Evolutionary conservation across 2,329 filamentous ascomycete species (phyloP), one percentile per base, ranked within the genome.

Genomic region (Fusarium chuoi): DNA sequence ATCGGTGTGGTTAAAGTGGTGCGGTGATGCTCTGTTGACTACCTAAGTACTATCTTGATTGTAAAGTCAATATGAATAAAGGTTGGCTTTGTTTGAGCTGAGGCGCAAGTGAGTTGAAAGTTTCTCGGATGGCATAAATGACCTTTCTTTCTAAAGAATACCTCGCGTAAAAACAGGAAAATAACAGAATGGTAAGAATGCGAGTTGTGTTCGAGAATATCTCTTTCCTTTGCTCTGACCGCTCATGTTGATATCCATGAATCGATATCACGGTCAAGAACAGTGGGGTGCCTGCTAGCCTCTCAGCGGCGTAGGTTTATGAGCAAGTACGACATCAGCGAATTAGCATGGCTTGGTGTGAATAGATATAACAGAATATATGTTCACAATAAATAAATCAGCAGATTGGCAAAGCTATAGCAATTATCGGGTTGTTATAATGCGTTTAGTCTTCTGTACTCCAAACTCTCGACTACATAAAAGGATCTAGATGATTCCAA

Each of bases 1-100:
- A 77, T 75, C 67, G 65, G 75, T 75, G 72, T 71, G 46, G 68
- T 65, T 68, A 62, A 71, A 63, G 67, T 74, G 64, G 57, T 68
- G 59, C 68, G 63, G 55, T 51, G 58, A 74, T 58, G 62, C 26
- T 61, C 45, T 55, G 55, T 46, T 69, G 58, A 48, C 48, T 51
- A 51, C 22, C 36, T 24, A n/a, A n/a, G n/a, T n/a, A 33, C 33
- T 14, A 56, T 22, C 38, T 56, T 42, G 35, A 59, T 48, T 56
- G 35, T 28, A 48, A 59, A 44, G 38, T 38, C 65, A 71, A 60
- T 35, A 49, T 51, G 48, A 51, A 24, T 46, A n/a, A 28, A 51
- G 48, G 48, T 41, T 54, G 22, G 18, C 36, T 51, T 62, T 62
- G 14, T 65, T 70, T 38, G 10, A 45, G 30, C 30, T 48, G 45